Percentiles rank a stretch among this genome's conserved stretches.
phyloP scores from a whole-genome alignment of 2,329 filamentous ascomycete species.

The Colletotrichum cordylinicola region DNA sequence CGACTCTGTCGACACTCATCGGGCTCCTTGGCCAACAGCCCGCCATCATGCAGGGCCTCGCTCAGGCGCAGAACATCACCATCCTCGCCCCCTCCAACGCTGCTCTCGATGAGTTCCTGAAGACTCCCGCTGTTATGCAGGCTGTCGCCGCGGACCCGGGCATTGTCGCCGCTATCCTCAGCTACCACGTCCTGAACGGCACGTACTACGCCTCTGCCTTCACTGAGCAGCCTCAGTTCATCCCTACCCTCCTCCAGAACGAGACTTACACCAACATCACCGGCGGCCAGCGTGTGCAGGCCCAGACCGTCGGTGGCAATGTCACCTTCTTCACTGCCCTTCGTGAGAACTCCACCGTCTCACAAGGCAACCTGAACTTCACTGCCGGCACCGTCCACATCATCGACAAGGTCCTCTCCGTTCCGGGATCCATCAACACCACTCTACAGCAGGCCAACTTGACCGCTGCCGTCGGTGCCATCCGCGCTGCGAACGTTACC shows the following conservation, averaged over 20 bases:
- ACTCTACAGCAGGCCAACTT: slow-evolving; percentile 48
- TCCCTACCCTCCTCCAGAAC: slow-evolving; percentile 53
- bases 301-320: slow-evolving; percentile 41
- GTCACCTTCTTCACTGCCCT: slow-evolving; percentile 59
- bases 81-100: slow-evolving; percentile 61
- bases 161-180: slow-evolving; percentile 47
- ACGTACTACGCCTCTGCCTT: slow-evolving; percentile 39
- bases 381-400: slow-evolving; percentile 61
- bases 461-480: slow-evolving; percentile 51
- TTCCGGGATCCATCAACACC: slow-evolving; percentile 48
- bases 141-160: slow-evolving; percentile 25
- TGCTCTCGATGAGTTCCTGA: slow-evolving; percentile 44
- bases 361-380: slow-evolving; percentile 56
- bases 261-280: slow-evolving; percentile 61
- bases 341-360: slow-evolving; percentile 52
- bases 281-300: slow-evolving; percentile 62
- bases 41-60: slow-evolving; percentile 5
- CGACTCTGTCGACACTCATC: slow-evolving; percentile 29
- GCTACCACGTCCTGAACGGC: slow-evolving; percentile 63
- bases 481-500: slow-evolving; percentile 48
- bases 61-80: slow-evolving; percentile 51
- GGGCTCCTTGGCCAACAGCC: slow-evolving; percentile 27
- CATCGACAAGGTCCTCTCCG: slow-evolving; percentile 51
- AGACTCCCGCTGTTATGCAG: slow-evolving; percentile 26
- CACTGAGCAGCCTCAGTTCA: slow-evolving; percentile 34